phyloP scores from a whole-genome alignment of 2,329 filamentous ascomycete genomes.

The Aspergillus glaucus region DNA sequence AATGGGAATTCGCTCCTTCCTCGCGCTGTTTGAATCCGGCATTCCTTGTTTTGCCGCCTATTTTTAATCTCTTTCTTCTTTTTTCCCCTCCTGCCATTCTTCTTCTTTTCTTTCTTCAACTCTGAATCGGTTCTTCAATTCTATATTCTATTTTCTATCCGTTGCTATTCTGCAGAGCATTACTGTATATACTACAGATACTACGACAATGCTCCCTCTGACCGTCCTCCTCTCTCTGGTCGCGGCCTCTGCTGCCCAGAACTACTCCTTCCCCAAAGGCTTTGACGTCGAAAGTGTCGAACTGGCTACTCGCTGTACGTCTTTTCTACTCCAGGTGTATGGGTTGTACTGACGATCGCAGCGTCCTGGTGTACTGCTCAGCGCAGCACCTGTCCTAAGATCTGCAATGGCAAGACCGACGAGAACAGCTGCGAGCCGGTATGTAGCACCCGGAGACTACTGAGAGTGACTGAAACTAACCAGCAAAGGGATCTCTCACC shows the following conservation, averaged over 20 bases:
- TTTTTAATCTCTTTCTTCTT: conserved; percentile 1
- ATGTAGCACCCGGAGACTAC: conserved; percentile 25
- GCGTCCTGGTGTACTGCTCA: conserved; percentile 55
- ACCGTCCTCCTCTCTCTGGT: conserved; percentile 43
- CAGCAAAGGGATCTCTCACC: conserved; percentile 41
- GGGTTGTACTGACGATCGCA: conserved; percentile 13
- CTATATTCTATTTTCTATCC: background rate
- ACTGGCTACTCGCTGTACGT: conserved; percentile 6
- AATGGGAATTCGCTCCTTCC: too few species aligned
- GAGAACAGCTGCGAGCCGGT: conserved; percentile 54
- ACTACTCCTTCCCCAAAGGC: conserved; percentile 33
- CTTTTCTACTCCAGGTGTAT: background rate
- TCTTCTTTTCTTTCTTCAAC: background rate
- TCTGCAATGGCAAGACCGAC: conserved; percentile 49
- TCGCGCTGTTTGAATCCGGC: background rate
- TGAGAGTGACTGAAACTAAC: background rate
- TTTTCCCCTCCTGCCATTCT: background rate
- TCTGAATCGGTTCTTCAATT: background rate
- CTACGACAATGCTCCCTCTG: conserved; percentile 43
- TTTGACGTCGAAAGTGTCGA: conserved; percentile 40
- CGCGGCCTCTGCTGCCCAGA: conserved; percentile 42
- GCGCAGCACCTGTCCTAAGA: conserved; percentile 53
- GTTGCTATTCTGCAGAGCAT: background rate
- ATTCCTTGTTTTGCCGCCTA: background rate
- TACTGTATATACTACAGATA: background rate